Base-by-base conservation (phyloP, 2,329 filamentous ascomycete species). In the Colletotrichum limetticola region DNA sequence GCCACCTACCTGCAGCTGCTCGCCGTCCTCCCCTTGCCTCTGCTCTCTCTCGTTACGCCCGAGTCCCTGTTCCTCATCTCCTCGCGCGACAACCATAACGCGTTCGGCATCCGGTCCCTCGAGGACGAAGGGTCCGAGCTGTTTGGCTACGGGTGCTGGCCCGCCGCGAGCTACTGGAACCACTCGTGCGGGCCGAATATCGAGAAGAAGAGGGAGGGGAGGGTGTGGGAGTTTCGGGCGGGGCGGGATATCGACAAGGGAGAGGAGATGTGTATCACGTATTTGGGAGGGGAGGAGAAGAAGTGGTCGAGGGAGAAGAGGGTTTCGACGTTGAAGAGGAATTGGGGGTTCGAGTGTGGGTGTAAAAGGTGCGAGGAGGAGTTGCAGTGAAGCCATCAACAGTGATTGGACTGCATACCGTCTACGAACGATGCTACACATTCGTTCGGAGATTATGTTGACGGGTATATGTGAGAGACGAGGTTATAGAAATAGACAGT, bases 41-140 rank as follows among this genome's bases (percentile, higher is more conserved):
- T 72, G 9, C 55, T 72, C 32, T 22, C 66, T n/a, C 26, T 70
- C n/a, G n/a, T 22, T 11, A 72, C 70, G n/a, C 66, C 66, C 12
- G 59, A 56, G 55, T 60, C 66, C 32, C 56, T 72, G 4, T 26
- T 55, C 5, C 59, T 49, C 7, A 53, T 72, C 66, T 59, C 67
- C 19, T 72, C 70, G 32, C 70, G 67, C 46, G 70, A 72, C 26
- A 72, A 59, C 37, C 70, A 72, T 28, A 72, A 72, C 12, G 55
- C 70, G 6, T 72, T 72, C 26, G 70, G 70, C 16, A 70, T 72
- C 42, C 70, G 70, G 11, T 72, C 70, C 7, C 49, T 72, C 30
- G 70, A 72, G 46, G 70, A 72, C n/a, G 70, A 72, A 5, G 70
- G 70, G 16, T 72, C 70, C 32, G 70, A 72, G 66, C 58, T 72